These are phyloP conservation scores for Fraxinus latifolia DNA, from an alignment of 305 asterid species.

Conservation along the genomic window DNA sequence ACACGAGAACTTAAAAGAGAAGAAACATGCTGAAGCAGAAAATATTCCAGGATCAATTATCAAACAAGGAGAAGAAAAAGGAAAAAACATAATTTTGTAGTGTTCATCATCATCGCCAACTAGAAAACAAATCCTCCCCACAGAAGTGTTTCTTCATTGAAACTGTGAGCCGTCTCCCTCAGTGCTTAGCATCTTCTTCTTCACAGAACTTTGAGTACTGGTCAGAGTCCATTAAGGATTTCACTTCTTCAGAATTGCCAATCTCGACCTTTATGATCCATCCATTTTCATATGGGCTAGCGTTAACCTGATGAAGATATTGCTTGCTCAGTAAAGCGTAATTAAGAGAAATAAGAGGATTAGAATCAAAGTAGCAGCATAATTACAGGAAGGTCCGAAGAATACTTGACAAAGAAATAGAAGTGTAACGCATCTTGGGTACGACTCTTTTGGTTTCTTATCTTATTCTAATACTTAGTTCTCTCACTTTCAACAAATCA, in stretches of 20 bases:
- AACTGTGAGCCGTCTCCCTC: constrained; percentile 23
- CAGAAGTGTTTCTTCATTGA: constrained; percentile 21
- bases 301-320: constrained; percentile 48
- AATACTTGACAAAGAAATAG: neutral
- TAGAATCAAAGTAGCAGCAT: neutral
- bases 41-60: constrained; percentile 22
- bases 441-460: neutral
- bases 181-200: constrained; percentile 77
- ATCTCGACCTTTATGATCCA: constrained; percentile 93
- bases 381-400: neutral
- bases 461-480: neutral
- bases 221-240: constrained; percentile 57
- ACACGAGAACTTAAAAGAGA: neutral
- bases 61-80: constrained; percentile 11
- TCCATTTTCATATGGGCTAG: constrained; percentile 72
- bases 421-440: neutral
- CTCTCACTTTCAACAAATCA: neutral
- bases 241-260: constrained; percentile 44
- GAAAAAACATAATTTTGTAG: neutral
- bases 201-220: constrained; percentile 71
- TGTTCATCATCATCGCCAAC: neutral
- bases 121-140: constrained; percentile 20
- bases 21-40: constrained; percentile 22
- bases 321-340: neutral
- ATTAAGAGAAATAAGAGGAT: neutral